Evolutionary conservation across 345 rosid genomes (phyloP).

Genomic region (Crucihimalaya himalaica): DNA sequence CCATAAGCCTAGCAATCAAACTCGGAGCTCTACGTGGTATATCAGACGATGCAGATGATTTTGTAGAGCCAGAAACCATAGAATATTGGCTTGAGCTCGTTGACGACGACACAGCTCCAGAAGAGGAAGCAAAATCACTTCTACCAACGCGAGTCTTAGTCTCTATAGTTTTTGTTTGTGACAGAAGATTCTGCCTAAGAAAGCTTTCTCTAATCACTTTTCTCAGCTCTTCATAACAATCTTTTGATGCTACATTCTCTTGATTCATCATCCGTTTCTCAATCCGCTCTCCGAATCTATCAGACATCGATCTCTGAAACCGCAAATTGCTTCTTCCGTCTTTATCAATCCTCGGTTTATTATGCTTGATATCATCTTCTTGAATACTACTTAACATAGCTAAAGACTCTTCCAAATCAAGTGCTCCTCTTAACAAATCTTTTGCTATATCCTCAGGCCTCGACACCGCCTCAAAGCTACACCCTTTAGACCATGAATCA

Average conservation of each 20-base stretch:
- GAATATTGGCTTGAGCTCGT: slow-evolving; percentile 72
- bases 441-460: slow-evolving; percentile 65
- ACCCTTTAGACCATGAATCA: slow-evolving; percentile 64
- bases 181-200: slow-evolving; percentile 60
- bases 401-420: slow-evolving; percentile 85
- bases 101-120: slow-evolving; percentile 52
- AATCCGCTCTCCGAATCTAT: slow-evolving; percentile 41
- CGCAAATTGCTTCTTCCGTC: slow-evolving; percentile 41
- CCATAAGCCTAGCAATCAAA: slow-evolving; percentile 94
- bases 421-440: slow-evolving; percentile 78
- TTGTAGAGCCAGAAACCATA: slow-evolving; percentile 42
- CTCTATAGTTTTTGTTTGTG: slow-evolving; percentile 19
- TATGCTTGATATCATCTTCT: slow-evolving; percentile 64
- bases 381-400: slow-evolving; percentile 74
- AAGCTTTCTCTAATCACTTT: slow-evolving; percentile 59
- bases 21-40: slow-evolving; percentile 42
- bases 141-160: slow-evolving; percentile 34
- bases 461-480: slow-evolving; percentile 35
- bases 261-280: slow-evolving; percentile 36
- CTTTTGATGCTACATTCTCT: slow-evolving; percentile 52
- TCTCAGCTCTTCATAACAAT: slow-evolving; percentile 66
- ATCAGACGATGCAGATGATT: slow-evolving; percentile 44
- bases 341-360: slow-evolving; percentile 47
- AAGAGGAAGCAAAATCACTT: slow-evolving; percentile 46
- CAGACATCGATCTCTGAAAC: slow-evolving; percentile 43